A percentile compares a stretch with the other conserved stretches of the same genome.
Evolutionary conservation across 2,329 filamentous ascomycete species (phyloP).

Genomic region (Epichloe baconii): DNA sequence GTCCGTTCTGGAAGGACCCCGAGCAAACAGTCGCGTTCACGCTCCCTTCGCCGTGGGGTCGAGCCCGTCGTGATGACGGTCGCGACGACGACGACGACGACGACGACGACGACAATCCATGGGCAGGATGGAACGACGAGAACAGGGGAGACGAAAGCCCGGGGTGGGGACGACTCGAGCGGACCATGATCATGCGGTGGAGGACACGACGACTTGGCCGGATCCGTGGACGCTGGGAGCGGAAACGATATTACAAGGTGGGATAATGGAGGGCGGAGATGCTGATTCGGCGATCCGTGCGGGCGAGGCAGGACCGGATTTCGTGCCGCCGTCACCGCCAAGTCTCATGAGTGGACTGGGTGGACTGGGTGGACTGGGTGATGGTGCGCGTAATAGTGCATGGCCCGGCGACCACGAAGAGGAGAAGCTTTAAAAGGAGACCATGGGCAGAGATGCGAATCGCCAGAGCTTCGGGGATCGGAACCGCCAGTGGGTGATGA

Average conservation of each 20-base stretch:
- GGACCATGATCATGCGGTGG: background rate
- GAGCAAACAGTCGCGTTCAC: conserved; percentile 9
- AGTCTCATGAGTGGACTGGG: too few relatives aligned
- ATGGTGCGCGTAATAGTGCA: background rate
- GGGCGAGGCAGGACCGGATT: conserved; percentile 8
- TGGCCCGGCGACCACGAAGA: background rate
- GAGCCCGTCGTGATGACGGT: conserved; percentile 11
- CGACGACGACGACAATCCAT: too few relatives aligned
- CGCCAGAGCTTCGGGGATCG: conserved; percentile 7
- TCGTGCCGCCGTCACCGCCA: background rate
- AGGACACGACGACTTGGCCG: conserved; percentile 16
- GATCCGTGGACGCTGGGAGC: conserved; percentile 13
- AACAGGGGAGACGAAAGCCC: conserved; percentile 11
- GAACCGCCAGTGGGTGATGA: conserved; percentile 8
- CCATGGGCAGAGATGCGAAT: conserved; percentile 5
- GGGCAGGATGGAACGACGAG: conserved; percentile 25
- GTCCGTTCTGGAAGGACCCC: conserved; percentile 17
- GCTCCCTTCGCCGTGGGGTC: conserved; percentile 15
- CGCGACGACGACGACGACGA: conserved; percentile 11
- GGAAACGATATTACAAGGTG: conserved; percentile 2
- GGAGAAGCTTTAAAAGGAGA: background rate
- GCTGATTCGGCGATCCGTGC: conserved; percentile 19
- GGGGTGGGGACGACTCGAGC: conserved; percentile 17
- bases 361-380: too few relatives aligned
- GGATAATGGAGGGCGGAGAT: conserved; percentile 8